These are phyloP conservation scores for Pyrenophora graminea DNA, from an alignment of 2,329 filamentous ascomycete species.

Conservation along the genomic window DNA sequence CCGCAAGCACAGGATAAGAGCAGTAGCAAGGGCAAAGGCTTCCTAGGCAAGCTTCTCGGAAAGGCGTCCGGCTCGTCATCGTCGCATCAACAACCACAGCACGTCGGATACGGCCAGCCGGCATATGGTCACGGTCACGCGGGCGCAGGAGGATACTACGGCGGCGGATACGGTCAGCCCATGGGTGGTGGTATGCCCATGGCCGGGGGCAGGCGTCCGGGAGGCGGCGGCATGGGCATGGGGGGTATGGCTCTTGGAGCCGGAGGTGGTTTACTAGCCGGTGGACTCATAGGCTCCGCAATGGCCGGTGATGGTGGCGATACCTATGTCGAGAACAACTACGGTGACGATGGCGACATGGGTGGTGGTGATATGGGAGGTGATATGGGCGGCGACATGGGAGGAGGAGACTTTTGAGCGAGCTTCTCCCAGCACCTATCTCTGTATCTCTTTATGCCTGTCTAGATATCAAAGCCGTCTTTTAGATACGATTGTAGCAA, in stretches of 20 bases:
- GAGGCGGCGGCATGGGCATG: constrained; percentile 60
- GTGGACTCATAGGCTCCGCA: constrained; percentile 70
- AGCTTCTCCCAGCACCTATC: background rate
- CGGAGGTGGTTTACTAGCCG: constrained; percentile 80
- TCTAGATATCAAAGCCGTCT: too few species aligned
- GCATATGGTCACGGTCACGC: constrained; percentile 27
- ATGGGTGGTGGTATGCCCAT: constrained; percentile 44
- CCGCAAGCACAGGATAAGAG: constrained; percentile 34
- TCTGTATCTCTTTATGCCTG: too few species aligned
- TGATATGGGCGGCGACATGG: constrained; percentile 37
- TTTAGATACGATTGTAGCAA: too few species aligned
- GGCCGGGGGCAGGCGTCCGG: constrained; percentile 46
- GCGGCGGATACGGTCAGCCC: constrained; percentile 19
- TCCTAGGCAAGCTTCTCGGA: constrained; percentile 59
- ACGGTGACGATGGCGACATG: constrained; percentile 20
- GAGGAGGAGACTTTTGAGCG: constrained; percentile 8
- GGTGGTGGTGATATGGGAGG: constrained; percentile 36
- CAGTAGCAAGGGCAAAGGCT: constrained; percentile 46
- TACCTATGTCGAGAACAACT: constrained; percentile 26
- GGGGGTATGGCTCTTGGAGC: constrained; percentile 76
- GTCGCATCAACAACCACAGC: constrained; percentile 38
- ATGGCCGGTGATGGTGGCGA: constrained; percentile 52
- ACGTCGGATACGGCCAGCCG: constrained; percentile 26
- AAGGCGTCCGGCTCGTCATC: constrained; percentile 49
- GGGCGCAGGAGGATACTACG: constrained; percentile 16